Percentiles rank a stretch among this genome's conserved stretches.
These are phyloP conservation scores for Acacia confusa DNA, from an alignment of 306 rosid species.

Conservation along the genomic window DNA sequence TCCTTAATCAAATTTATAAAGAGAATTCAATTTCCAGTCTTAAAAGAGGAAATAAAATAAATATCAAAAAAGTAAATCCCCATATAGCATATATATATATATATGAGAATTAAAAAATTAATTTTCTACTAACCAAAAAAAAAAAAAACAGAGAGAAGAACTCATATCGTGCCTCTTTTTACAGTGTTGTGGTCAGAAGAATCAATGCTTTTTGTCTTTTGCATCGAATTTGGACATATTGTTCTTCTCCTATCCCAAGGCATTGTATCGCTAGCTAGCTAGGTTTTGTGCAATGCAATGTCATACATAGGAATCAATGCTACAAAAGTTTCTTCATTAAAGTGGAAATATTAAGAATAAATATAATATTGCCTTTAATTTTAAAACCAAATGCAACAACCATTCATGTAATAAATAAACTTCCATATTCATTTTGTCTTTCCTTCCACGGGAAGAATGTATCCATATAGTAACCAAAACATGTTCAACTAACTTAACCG, in stretches of 20 bases:
- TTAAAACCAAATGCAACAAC: background rate
- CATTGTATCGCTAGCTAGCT: slow-evolving; percentile 25
- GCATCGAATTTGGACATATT: slow-evolving; percentile 21
- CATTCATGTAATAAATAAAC: background rate
- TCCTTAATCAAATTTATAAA: background rate
- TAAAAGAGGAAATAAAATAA: background rate
- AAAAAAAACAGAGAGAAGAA: too few species aligned
- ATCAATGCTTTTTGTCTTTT: slow-evolving; percentile 38
- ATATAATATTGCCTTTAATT: background rate
- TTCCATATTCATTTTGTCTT: background rate
- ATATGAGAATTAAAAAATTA: too few species aligned
- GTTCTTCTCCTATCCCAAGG: slow-evolving; percentile 7
- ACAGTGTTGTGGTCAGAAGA: slow-evolving; percentile 14
- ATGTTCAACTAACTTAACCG: background rate
- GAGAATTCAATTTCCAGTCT: background rate
- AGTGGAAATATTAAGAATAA: slow-evolving; percentile 3
- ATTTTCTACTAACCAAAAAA: too few species aligned
- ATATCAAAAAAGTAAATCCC: background rate
- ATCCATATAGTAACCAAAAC: background rate
- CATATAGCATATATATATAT: too few species aligned
- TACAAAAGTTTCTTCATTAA: background rate
- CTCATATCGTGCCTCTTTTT: background rate
- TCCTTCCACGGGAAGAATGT: background rate
- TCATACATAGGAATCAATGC: background rate
- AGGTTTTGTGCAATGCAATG: background rate